These are phyloP conservation scores for Fusarium coffeatum DNA, from an alignment of 2,329 filamentous ascomycete genomes.

Conservation along the genomic window DNA sequence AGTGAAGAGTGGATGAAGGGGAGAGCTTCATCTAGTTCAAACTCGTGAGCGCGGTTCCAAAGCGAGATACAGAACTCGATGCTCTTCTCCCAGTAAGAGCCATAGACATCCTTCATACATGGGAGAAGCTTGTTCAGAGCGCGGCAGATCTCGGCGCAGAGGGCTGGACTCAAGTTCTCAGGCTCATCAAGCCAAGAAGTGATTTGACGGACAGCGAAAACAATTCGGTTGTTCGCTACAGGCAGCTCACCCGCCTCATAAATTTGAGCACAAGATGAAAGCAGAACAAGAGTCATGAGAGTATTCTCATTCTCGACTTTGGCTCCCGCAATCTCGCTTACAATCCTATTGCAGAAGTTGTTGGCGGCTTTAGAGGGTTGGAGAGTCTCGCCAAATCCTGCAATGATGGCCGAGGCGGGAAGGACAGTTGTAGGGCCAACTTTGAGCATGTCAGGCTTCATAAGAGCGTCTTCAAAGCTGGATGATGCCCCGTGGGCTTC, in stretches of 20 bases:
- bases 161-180: constrained; percentile 56
- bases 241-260: constrained; percentile 66
- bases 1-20: constrained; percentile 78
- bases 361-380: constrained; percentile 60
- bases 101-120: constrained; percentile 83
- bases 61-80: constrained; percentile 68
- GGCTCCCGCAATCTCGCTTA: constrained; percentile 69
- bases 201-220: constrained; percentile 86
- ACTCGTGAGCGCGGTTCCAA: constrained; percentile 63
- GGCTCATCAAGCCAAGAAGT: constrained; percentile 74
- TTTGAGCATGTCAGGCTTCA: constrained; percentile 60
- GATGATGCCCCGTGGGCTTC: constrained; percentile 60
- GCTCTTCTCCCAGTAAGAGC: constrained; percentile 82
- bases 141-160: constrained; percentile 66
- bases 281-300: constrained; percentile 62
- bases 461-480: constrained; percentile 61
- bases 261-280: constrained; percentile 64
- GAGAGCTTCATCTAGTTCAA: constrained; percentile 60
- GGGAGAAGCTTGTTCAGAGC: constrained; percentile 73
- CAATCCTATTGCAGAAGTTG: constrained; percentile 68
- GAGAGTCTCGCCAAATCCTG: constrained; percentile 64
- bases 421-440: constrained; percentile 60
- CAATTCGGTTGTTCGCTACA: constrained; percentile 74
- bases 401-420: constrained; percentile 61
- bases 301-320: constrained; percentile 58